A percentile compares a stretch with the other conserved stretches of the same genome.
phyloP scores from a whole-genome alignment of 2,329 filamentous ascomycete species.

The Penicillium nordicum region DNA sequence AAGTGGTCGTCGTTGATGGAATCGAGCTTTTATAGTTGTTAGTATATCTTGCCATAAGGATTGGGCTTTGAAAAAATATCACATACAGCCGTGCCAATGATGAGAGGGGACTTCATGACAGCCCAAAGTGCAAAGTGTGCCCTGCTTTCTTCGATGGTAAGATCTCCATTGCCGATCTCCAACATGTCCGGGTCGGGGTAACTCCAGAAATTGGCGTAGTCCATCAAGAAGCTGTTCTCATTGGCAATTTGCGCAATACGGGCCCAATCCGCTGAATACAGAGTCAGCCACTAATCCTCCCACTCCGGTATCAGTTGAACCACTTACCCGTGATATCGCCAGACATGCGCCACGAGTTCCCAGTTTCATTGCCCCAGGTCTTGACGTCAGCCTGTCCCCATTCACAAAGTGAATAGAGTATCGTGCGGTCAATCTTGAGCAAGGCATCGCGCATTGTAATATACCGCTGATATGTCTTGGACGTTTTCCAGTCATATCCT shows the following conservation, averaged over 20 bases:
- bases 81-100: conserved; percentile 46
- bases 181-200: conserved; percentile 52
- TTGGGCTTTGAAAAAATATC: background rate
- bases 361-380: conserved; percentile 50
- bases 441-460: conserved; percentile 53
- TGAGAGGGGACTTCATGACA: conserved; percentile 49
- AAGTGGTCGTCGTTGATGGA: conserved; percentile 37
- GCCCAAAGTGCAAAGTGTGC: conserved; percentile 55
- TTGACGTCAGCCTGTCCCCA: conserved; percentile 54
- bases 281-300: background rate
- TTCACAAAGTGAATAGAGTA: conserved; percentile 53
- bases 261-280: conserved; percentile 23
- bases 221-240: conserved; percentile 47
- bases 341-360: conserved; percentile 46
- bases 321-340: conserved; percentile 32
- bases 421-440: conserved; percentile 43
- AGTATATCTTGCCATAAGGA: background rate
- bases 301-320: background rate
- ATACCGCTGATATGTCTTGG: conserved; percentile 49
- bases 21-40: conserved; percentile 28
- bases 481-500: conserved; percentile 51
- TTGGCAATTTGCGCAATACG: conserved; percentile 47
- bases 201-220: conserved; percentile 49
- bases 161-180: conserved; percentile 50
- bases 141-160: conserved; percentile 47